Conservation (phyloP, 495 filamentous ascomycete genomes). For the Talaromyces proteolyticus region DNA sequence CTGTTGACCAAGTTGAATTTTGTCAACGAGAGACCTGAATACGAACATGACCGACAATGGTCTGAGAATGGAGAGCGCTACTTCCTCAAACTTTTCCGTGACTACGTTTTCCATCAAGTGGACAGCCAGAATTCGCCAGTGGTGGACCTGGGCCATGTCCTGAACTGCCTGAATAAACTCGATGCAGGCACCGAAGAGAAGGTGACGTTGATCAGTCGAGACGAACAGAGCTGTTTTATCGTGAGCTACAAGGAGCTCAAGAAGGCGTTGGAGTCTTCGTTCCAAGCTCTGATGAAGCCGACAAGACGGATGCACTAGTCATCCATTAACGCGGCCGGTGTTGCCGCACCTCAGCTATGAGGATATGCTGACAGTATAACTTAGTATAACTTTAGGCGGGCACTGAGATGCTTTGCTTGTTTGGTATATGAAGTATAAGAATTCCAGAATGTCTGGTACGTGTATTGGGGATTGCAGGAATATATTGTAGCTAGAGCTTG, state of each 20-base stretch:
- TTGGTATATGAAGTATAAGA: no score
- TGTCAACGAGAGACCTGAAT: constrained; percentile 85
- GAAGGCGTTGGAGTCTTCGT: constrained; percentile 70
- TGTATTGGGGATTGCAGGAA: neutral
- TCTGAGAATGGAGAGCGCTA: constrained; percentile 88
- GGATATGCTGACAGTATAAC: neutral
- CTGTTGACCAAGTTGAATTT: constrained; percentile 77
- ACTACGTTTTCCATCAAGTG: constrained; percentile 95
- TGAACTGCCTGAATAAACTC: constrained; percentile 80
- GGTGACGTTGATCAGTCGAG: constrained; percentile 76
- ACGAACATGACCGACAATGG: constrained; percentile 69
- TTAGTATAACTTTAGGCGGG: no score
- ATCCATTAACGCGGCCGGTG: neutral
- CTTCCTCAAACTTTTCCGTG: constrained; percentile 85
- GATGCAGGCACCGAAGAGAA: constrained; percentile 87
- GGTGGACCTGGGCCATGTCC: constrained; percentile 76
- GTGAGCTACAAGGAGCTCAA: constrained; percentile 85
- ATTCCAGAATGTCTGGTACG: no score
- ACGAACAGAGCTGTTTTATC: constrained; percentile 81
- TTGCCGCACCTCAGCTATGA: no score
- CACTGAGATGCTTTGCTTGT: no score
- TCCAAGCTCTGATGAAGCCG: constrained; percentile 67
- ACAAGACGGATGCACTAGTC: constrained; percentile 35
- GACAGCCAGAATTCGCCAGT: constrained; percentile 75
- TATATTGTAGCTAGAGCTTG: neutral